phyloP scores from a whole-genome alignment of 352 stramenopile genomes.

The Blastocystis hominis region DNA sequence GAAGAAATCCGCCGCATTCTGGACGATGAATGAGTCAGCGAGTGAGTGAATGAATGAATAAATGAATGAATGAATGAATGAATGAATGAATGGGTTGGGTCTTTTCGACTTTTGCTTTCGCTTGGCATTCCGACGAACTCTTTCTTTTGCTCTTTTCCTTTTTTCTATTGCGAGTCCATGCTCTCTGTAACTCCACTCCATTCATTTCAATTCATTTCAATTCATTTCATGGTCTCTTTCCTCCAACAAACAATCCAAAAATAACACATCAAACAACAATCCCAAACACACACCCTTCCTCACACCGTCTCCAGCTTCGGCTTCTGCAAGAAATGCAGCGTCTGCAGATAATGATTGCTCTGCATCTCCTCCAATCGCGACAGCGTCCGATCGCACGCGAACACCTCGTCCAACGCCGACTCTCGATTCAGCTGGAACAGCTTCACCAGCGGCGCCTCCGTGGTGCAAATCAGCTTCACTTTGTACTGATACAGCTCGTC shows the following conservation, averaged over 20 bases:
- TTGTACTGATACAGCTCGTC: conserved; percentile 87
- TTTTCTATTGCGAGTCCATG: not conserved
- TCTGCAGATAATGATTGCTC: conserved; percentile 67
- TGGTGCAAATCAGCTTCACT: conserved; percentile 59
- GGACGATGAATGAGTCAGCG: not conserved
- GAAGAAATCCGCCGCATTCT: not conserved
- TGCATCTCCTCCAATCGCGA: conserved; percentile 77
- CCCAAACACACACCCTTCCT: too few relatives aligned
- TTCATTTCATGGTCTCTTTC: not conserved
- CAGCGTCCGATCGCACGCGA: conserved; percentile 61
- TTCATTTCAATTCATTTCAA: not conserved
- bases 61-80: too few relatives aligned
- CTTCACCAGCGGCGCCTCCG: conserved; percentile 56
- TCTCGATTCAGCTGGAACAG: conserved; percentile 59
- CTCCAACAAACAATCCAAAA: conserved; percentile 16
- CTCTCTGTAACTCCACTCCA: too few relatives aligned
- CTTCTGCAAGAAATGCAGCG: conserved; percentile 49
- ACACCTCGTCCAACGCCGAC: conserved; percentile 19
- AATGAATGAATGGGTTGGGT: too few relatives aligned
- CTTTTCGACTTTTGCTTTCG: not conserved
- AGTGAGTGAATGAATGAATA: too few relatives aligned
- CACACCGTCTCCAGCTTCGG: conserved; percentile 8
- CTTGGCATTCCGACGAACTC: not conserved
- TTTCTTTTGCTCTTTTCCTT: not conserved
- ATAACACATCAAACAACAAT: not conserved